Evolutionary conservation across 2,329 filamentous ascomycete species (phyloP).

Genomic region (Ustulina deusta): DNA sequence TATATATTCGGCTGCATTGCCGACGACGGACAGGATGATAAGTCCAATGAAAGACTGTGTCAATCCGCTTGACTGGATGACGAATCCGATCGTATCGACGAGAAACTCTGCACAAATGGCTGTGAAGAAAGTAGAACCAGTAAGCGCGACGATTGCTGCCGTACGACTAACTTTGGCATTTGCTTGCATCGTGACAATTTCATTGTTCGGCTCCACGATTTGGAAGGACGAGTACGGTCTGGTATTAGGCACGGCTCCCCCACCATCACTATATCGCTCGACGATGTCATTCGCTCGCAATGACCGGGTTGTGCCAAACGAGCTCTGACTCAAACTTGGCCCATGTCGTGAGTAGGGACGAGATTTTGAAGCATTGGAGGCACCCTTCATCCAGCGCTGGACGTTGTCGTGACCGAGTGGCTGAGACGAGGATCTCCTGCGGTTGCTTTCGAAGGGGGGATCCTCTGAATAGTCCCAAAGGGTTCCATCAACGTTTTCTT

Average conservation of each 20-base stretch:
- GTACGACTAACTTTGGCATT: constrained; percentile 50
- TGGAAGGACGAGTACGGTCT: constrained; percentile 1
- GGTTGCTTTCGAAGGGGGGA: not conserved
- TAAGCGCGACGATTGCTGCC: constrained; percentile 64
- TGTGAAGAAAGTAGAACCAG: constrained; percentile 72
- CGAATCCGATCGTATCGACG: constrained; percentile 5
- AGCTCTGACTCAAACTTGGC: constrained; percentile 29
- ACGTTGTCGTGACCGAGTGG: constrained; percentile 22
- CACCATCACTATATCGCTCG: constrained; percentile 23
- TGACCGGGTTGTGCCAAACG: constrained; percentile 21
- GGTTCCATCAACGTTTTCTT: constrained; percentile 10
- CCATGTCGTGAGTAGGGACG: constrained; percentile 17
- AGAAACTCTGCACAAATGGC: constrained; percentile 45
- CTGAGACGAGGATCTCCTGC: constrained; percentile 15
- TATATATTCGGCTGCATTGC: constrained; percentile 15
- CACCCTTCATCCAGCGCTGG: constrained; percentile 25
- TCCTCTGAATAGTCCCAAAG: constrained; percentile 21
- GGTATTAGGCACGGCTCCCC: not conserved
- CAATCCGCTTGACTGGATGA: constrained; percentile 12
- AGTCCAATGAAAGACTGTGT: constrained; percentile 19
- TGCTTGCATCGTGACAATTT: constrained; percentile 59
- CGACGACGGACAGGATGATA: constrained; percentile 7
- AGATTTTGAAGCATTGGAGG: constrained; percentile 4
- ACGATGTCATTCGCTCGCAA: constrained; percentile 29
- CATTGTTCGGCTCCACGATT: constrained; percentile 52